Conservation (phyloP, 768 basidiomycete species). For the Chlorophyllum brunneum region DNA sequence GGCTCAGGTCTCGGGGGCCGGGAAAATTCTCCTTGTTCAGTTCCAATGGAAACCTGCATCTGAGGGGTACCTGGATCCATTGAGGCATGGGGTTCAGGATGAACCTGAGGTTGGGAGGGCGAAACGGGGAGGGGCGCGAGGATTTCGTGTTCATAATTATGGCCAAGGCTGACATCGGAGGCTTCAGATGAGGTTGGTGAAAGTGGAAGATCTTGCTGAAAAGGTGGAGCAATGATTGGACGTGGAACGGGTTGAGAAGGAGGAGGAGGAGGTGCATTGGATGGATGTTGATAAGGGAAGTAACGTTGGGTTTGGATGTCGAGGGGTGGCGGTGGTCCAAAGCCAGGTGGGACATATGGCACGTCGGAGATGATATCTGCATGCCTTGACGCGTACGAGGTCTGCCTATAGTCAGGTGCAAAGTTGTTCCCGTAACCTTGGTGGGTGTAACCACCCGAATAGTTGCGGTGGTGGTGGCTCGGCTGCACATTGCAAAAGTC, state of each 20-base stretch:
- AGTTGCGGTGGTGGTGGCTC: background rate
- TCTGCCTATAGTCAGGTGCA: background rate
- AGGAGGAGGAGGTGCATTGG: background rate
- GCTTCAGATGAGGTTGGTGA: background rate
- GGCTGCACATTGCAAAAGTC: background rate
- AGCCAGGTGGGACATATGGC: conserved; percentile 4
- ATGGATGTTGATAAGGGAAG: background rate
- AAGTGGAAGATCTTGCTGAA: background rate
- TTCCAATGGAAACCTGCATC: no score
- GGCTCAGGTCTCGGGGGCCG: background rate
- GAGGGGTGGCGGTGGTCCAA: background rate
- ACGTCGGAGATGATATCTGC: background rate
- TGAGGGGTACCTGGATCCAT: background rate
- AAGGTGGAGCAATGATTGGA: conserved; percentile 1
- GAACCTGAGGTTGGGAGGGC: background rate
- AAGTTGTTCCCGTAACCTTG: background rate
- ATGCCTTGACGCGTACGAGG: background rate
- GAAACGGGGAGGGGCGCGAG: background rate
- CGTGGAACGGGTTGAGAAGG: background rate
- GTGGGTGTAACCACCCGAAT: background rate
- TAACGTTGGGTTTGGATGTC: background rate
- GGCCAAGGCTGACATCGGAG: background rate
- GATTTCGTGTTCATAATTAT: background rate
- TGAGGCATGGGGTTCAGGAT: background rate
- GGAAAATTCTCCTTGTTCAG: background rate